Percentiles rank a stretch among this genome's conserved stretches.
These are phyloP conservation scores for Jatropha curcas DNA, from an alignment of 345 rosid genomes.

Conservation along the genomic window DNA sequence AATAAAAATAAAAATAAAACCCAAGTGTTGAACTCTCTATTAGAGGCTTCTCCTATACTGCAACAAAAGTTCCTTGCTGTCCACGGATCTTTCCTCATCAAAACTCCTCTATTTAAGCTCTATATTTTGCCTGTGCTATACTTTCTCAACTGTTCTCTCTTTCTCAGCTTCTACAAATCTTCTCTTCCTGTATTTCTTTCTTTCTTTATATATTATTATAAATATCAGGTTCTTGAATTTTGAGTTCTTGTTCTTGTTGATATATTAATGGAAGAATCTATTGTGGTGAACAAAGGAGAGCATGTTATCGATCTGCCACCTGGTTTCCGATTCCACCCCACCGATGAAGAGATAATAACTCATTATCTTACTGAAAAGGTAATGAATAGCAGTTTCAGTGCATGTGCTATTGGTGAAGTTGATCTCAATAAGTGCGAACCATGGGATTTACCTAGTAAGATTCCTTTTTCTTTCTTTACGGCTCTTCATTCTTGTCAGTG, in stretches of 20 bases:
- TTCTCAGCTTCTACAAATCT: not conserved
- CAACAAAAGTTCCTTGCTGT: conserved; percentile 53
- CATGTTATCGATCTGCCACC: conserved; percentile 69
- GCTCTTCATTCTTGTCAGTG: not conserved
- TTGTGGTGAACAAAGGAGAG: conserved; percentile 58
- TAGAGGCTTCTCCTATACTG: conserved; percentile 44
- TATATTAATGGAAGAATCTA: conserved; percentile 54
- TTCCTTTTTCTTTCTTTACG: not conserved
- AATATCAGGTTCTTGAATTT: not conserved
- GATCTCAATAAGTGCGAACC: conserved; percentile 94
- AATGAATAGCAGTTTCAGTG: conserved; percentile 45
- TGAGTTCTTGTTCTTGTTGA: not conserved
- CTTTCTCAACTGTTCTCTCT: conserved; percentile 55
- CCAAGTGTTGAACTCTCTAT: not conserved
- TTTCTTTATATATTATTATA: conserved; percentile 3
- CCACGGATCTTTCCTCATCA: conserved; percentile 64
- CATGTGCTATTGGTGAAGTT: conserved; percentile 69
- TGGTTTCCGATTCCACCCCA: conserved; percentile 90
- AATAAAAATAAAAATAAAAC: not conserved
- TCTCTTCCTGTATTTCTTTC: conserved; percentile 9
- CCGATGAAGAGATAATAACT: conserved; percentile 83
- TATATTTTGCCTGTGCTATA: conserved; percentile 31
- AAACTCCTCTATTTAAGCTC: conserved; percentile 62
- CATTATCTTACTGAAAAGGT: conserved; percentile 67
- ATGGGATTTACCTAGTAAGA: conserved; percentile 87